phyloP scores from a whole-genome alignment of 2,329 filamentous ascomycete genomes.

The Zymoseptoria pseudotritici region DNA sequence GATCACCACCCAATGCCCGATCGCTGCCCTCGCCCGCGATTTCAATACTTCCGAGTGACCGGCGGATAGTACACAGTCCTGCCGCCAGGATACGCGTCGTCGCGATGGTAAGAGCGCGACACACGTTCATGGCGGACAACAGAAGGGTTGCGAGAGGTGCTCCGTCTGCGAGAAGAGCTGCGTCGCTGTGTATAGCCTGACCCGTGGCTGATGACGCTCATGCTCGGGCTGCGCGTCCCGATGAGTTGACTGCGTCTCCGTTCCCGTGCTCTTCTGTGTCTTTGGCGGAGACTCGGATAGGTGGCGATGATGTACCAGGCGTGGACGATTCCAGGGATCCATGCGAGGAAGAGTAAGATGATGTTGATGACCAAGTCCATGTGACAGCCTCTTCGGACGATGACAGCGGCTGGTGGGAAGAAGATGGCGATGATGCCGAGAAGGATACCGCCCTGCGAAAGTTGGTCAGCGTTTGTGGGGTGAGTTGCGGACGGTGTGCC shows the following conservation, averaged over 20 bases:
- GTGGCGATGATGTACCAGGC: conserved; percentile 55
- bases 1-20: background rate
- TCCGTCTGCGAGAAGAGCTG: background rate
- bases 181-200: background rate
- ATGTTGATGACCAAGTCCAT: conserved; percentile 66
- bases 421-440: conserved; percentile 17
- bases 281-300: conserved; percentile 9
- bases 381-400: conserved; percentile 80
- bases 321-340: conserved; percentile 62
- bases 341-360: conserved; percentile 62
- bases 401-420: conserved; percentile 78
- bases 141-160: background rate
- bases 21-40: background rate
- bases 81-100: background rate
- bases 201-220: background rate
- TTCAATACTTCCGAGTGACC: background rate
- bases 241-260: background rate
- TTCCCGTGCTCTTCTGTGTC: background rate
- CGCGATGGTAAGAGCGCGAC: background rate
- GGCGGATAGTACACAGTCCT: background rate
- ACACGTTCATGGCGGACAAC: background rate
- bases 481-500: background rate
- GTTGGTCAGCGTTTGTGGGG: background rate
- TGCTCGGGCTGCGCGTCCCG: background rate
- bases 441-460: conserved; percentile 11